These are phyloP conservation scores for Backusella morwellensis DNA, from an alignment of 192 early-diverging fungal genomes.

Conservation along the genomic window DNA sequence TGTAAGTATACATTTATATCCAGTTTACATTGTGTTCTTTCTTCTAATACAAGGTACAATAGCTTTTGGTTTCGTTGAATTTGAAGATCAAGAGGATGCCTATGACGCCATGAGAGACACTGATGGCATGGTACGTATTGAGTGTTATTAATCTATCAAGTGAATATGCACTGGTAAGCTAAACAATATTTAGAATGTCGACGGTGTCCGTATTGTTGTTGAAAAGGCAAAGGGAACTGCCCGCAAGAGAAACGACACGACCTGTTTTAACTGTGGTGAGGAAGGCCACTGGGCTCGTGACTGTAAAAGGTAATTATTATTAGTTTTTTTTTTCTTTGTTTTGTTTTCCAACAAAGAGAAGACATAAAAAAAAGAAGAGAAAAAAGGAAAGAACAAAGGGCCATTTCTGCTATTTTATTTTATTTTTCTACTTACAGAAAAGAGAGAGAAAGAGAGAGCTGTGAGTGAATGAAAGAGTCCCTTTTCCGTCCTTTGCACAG, in stretches of 20 bases:
- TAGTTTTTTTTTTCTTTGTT: neutral
- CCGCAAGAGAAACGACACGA: conserved; percentile 16
- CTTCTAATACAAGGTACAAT: neutral
- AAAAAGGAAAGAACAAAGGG: neutral
- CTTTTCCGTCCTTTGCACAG: neutral
- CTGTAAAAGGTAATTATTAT: conserved; percentile 10
- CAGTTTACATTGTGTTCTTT: neutral
- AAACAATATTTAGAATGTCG: conserved; percentile 3
- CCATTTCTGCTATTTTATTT: conserved; percentile 1
- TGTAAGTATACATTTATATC: neutral
- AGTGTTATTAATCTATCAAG: no score
- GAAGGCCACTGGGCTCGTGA: conserved; percentile 23
- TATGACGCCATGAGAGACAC: conserved; percentile 34
- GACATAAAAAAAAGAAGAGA: neutral
- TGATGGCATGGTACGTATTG: conserved; percentile 24
- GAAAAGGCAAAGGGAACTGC: conserved; percentile 25
- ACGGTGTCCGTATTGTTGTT: conserved; percentile 24
- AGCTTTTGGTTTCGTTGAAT: conserved; percentile 55
- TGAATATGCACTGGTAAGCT: neutral
- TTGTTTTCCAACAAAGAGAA: neutral
- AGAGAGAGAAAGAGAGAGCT: neutral
- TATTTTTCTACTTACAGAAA: conserved; percentile 2
- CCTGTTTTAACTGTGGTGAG: conserved; percentile 27
- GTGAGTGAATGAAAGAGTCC: neutral
- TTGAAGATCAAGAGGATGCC: conserved; percentile 47